Evolutionary conservation across 164 flowering plant genomes (phyloP), one percentile per base, ranked within the genome.

Genomic region (Piper betle): DNA sequence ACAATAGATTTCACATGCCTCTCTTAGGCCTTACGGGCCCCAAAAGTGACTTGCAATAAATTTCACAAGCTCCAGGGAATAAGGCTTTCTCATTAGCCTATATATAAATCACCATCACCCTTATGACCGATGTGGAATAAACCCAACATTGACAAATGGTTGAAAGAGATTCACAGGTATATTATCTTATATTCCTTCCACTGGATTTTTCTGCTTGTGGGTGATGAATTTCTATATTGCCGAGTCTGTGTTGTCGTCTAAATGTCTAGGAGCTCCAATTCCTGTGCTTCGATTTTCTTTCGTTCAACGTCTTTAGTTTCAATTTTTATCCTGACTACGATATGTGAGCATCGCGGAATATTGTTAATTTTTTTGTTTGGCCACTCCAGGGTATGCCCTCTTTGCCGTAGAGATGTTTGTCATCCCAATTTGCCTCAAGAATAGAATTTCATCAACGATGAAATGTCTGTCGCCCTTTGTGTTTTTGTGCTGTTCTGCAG

Each of bases 161-260:
- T 91, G 46, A 91, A 88, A 73, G 96, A 91, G 78, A 82, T 91
- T 68, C 98, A 91, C 77, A 88, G 96, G 96, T 91, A 75, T 37
- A 20, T 33, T 6, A 38, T 20, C 12, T 15, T 37, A 33, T 63
- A 53, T 16, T 53, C 13, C 38, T 39, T 25, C 53, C n/a, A n/a
- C n/a, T n/a, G n/a, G n/a, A n/a, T n/a, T n/a, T n/a, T n/a, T n/a
- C n/a, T n/a, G n/a, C n/a, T n/a, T n/a, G n/a, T n/a, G n/a, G n/a
- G n/a, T n/a, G n/a, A n/a, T n/a, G n/a, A n/a, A n/a, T n/a, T n/a
- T n/a, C n/a, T n/a, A n/a, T n/a, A n/a, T n/a, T n/a, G n/a, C n/a
- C n/a, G n/a, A n/a, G n/a, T n/a, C n/a, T n/a, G n/a, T n/a, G n/a
- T n/a, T n/a, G n/a, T n/a, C n/a, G n/a, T n/a, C n/a, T n/a, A n/a